These are phyloP conservation scores for Rhododendron ovatum DNA, from an alignment of 148 eudicot genomes.

Conservation along the genomic window DNA sequence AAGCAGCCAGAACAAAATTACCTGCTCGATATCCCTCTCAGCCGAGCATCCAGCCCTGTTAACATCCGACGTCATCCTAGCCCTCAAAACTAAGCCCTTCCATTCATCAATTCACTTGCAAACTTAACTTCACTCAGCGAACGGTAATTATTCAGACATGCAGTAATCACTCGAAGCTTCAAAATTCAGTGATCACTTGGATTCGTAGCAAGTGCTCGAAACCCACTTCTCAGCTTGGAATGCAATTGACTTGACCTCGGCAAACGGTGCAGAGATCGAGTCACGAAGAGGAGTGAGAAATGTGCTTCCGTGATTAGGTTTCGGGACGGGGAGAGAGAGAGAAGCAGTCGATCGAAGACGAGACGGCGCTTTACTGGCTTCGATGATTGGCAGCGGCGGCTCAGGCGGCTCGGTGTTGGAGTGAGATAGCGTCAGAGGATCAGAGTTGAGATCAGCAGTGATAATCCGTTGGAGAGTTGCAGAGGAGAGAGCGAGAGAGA, in stretches of 20 bases:
- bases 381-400: slow-evolving; percentile 1
- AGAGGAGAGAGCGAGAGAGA: slow-evolving; percentile 22
- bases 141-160: background rate
- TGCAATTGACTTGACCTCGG: background rate
- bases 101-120: slow-evolving; percentile 28
- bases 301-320: background rate
- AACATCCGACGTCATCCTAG: slow-evolving; percentile 58
- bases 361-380: slow-evolving; percentile 10
- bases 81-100: slow-evolving; percentile 36
- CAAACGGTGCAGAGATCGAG: background rate
- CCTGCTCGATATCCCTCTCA: slow-evolving; percentile 78
- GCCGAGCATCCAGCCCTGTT: slow-evolving; percentile 46
- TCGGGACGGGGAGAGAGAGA: background rate
- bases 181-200: background rate
- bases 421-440: slow-evolving; percentile 2
- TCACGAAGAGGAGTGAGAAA: background rate
- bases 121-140: background rate
- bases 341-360: background rate
- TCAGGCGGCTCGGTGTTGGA: slow-evolving; percentile 10
- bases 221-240: slow-evolving; percentile 10
- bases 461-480: slow-evolving; percentile 21
- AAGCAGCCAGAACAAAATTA: slow-evolving; percentile 4
- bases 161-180: background rate
- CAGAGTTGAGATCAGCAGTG: slow-evolving; percentile 18
- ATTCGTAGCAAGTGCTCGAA: background rate